Evolutionary conservation across 2,329 filamentous ascomycete species (phyloP).

Genomic region (Claviceps cyperi): DNA sequence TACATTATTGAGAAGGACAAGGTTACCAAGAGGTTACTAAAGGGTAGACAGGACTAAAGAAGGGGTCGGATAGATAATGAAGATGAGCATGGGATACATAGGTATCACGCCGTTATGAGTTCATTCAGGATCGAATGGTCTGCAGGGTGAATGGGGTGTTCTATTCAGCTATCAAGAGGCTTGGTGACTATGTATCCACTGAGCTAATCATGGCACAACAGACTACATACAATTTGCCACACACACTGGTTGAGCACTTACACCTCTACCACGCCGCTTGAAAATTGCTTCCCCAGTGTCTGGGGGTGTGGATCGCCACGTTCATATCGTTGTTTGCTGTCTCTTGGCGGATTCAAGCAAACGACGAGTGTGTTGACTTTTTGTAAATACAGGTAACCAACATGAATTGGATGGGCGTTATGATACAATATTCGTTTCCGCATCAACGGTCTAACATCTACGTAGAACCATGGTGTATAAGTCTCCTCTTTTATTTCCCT

Average conservation of each 20-base stretch:
- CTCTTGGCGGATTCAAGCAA: too few species aligned
- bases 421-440: constrained; percentile 14
- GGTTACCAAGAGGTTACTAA: constrained; percentile 96
- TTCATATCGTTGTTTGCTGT: too few species aligned
- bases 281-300: too few species aligned
- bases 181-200: constrained; percentile 2
- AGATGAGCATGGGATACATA: neutral
- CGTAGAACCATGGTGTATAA: constrained; percentile 7
- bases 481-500: neutral
- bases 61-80: neutral
- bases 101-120: neutral
- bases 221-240: neutral
- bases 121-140: neutral
- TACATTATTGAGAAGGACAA: constrained; percentile 99
- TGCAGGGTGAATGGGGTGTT: neutral
- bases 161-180: constrained; percentile 10
- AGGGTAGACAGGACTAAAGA: constrained; percentile 81
- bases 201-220: too few species aligned
- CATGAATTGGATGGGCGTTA: constrained; percentile 2
- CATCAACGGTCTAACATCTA: constrained; percentile 14
- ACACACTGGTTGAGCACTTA: neutral
- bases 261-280: too few species aligned
- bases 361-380: too few species aligned
- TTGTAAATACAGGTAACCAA: too few species aligned
- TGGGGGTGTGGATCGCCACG: too few species aligned